Evolutionary conservation across 108 stramenopile species (phyloP).

Genomic region (Nannochloropsis salina): DNA sequence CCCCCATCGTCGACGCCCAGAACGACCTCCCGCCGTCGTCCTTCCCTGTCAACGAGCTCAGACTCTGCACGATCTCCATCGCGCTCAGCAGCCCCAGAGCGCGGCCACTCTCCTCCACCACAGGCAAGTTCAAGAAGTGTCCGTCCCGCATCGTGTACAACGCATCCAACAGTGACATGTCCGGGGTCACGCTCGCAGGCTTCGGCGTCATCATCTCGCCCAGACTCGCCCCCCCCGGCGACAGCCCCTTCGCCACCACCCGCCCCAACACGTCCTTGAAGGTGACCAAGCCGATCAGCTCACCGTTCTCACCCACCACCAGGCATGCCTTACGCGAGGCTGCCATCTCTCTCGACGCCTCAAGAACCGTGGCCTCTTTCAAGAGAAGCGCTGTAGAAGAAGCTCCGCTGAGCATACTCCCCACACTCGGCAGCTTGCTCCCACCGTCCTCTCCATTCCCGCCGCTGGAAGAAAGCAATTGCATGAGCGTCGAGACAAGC

Average conservation of each 20-base stretch:
- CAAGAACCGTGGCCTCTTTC: background rate
- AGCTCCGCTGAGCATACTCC: background rate
- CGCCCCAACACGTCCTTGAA: conserved; percentile 88
- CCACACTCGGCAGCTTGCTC: conserved; percentile 1
- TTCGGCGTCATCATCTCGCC: conserved; percentile 78
- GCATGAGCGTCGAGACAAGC: conserved; percentile 20
- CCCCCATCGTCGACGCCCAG: background rate
- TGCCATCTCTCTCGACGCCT: background rate
- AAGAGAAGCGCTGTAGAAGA: background rate
- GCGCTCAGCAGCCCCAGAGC: conserved; percentile 66
- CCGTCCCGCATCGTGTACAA: conserved; percentile 79
- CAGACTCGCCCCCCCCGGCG: conserved; percentile 63
- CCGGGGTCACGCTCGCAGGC: conserved; percentile 76
- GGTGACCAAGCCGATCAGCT: conserved; percentile 41
- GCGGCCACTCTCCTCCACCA: conserved; percentile 60
- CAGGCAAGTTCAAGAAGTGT: conserved; percentile 75
- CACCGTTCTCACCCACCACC: conserved; percentile 49
- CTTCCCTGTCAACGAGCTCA: conserved; percentile 49
- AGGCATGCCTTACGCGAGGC: conserved; percentile 50
- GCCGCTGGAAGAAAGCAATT: conserved; percentile 24
- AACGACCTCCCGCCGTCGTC: background rate
- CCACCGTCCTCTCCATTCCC: background rate
- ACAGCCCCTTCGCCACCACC: conserved; percentile 72
- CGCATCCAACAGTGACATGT: conserved; percentile 58
- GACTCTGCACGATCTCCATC: conserved; percentile 75